Conservation (phyloP, 164 flowering plant species). For the Malania oleifera region DNA sequence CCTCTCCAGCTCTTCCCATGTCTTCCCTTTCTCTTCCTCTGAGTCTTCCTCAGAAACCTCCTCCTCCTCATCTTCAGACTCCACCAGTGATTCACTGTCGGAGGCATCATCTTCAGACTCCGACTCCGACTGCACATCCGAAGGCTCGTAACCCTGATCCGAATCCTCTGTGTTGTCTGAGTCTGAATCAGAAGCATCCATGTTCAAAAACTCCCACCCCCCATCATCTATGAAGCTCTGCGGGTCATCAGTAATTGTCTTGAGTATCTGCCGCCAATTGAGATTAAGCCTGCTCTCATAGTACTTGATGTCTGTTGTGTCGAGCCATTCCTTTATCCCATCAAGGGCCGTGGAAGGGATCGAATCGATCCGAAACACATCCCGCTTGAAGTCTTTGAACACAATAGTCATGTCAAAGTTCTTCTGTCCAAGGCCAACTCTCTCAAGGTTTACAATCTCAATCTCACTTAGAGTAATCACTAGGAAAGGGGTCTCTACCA, state of each 20-base stretch:
- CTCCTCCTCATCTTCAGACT: conserved; percentile 20
- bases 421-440: conserved; percentile 83
- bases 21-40: conserved; percentile 9
- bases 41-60: conserved; percentile 5
- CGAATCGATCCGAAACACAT: conserved; percentile 74
- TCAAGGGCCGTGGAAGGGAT: conserved; percentile 76
- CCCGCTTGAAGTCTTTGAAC: conserved; percentile 83
- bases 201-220: conserved; percentile 83
- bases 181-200: conserved; percentile 79
- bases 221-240: conserved; percentile 70
- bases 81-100: conserved; percentile 26
- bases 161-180: conserved; percentile 66
- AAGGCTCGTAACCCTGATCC: conserved; percentile 70
- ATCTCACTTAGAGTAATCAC: conserved; percentile 71
- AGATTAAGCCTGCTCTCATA: conserved; percentile 78
- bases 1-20: conserved; percentile 9
- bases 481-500: conserved; percentile 66
- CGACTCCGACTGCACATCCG: conserved; percentile 34
- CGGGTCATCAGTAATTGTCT: conserved; percentile 73
- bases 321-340: conserved; percentile 85
- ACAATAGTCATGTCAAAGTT: conserved; percentile 79
- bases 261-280: conserved; percentile 67
- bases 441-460: conserved; percentile 80
- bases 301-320: conserved; percentile 75
- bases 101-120: conserved; percentile 23